Evolutionary conservation across 2,329 filamentous ascomycete species (phyloP), one percentile per base, ranked within the genome.

Genomic region (Cercospora sp.): DNA sequence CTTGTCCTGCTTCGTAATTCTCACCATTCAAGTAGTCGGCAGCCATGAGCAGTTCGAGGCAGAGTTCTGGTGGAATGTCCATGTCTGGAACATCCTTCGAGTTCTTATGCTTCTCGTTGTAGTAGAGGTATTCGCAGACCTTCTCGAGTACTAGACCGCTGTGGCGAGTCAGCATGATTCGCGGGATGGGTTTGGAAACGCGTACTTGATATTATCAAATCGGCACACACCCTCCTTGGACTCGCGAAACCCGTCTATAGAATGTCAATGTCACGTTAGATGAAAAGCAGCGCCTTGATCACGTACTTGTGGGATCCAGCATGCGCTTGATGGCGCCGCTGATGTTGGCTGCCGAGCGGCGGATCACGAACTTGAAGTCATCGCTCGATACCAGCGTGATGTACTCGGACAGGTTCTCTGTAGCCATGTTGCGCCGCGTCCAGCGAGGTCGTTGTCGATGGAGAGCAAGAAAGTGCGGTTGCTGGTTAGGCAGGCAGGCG

Each of bases 91-190:
- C 90, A 74, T 93, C 89, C 73, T 90, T 88, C 72, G 83, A 83
- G 72, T 92, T 86, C 62, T 86, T 85, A 79, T 92, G 86, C 75
- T 89, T 90, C 80, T 93, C 89, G 83, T 91, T 91, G 82, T 93
- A 94, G 77, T 93, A 91, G 70, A 93, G 89, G 80, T 94, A 94
- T 80, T 94, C 90, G 78, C 89, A 91, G 33, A 94, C 89, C 77
- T 92, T 93, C 78, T 94, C 91, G 2, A 94, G 87, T 5, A 93
- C 87, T 63, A 90, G 82, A 71, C 88, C 90, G 79, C 90, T 93
- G 77, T 45, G 42, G 10, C 18, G 20, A 28, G 13, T 72, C 63
- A 66, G 36, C 26, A 68, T 18, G 20, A 10, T 3, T 31, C 23
- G 33, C 6, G 45, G n/a, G 3, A 23, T 8, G n/a, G n/a, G 2